A percentile compares a stretch with the other conserved stretches of the same genome.
phyloP scores from a whole-genome alignment of 805 yeast genomes.

The Starmera quercuum region DNA sequence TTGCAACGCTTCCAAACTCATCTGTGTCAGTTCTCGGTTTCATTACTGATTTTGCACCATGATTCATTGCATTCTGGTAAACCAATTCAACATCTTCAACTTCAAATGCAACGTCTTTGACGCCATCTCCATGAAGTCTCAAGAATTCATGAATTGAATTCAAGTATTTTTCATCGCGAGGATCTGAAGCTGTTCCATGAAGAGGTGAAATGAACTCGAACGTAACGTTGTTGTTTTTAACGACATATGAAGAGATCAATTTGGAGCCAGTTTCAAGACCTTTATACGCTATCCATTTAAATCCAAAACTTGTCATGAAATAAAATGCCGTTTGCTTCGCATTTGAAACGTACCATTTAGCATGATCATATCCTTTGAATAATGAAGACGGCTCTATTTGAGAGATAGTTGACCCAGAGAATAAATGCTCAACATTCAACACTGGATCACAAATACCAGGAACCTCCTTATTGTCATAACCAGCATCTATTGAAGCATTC shows the following conservation, averaged over 20 bases:
- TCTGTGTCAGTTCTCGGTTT: constrained; percentile 30
- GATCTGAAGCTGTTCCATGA: constrained; percentile 12
- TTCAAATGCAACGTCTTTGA: constrained; percentile 66
- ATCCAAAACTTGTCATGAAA: constrained; percentile 53
- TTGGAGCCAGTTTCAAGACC: constrained; percentile 67
- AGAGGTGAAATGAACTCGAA: constrained; percentile 39
- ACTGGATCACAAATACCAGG: no score
- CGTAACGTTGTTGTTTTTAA: constrained; percentile 45
- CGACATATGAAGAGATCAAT: constrained; percentile 48
- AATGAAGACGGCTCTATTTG: background rate
- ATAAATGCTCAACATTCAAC: background rate
- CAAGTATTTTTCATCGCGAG: constrained; percentile 11
- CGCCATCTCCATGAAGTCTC: constrained; percentile 65
- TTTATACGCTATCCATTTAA: constrained; percentile 49
- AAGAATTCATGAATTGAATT: constrained; percentile 39
- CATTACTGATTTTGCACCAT: constrained; percentile 41
- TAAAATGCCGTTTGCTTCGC: constrained; percentile 56
- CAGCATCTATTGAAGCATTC: no score
- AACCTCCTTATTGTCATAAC: no score
- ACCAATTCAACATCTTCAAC: constrained; percentile 43
- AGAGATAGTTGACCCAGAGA: no score
- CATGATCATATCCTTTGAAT: constrained; percentile 47
- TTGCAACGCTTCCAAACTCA: constrained; percentile 38
- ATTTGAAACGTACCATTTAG: constrained; percentile 68
- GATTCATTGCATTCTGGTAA: constrained; percentile 36